Evolutionary conservation across 2,329 filamentous ascomycete species (phyloP).

Genomic region (Colletotrichum sojae): DNA sequence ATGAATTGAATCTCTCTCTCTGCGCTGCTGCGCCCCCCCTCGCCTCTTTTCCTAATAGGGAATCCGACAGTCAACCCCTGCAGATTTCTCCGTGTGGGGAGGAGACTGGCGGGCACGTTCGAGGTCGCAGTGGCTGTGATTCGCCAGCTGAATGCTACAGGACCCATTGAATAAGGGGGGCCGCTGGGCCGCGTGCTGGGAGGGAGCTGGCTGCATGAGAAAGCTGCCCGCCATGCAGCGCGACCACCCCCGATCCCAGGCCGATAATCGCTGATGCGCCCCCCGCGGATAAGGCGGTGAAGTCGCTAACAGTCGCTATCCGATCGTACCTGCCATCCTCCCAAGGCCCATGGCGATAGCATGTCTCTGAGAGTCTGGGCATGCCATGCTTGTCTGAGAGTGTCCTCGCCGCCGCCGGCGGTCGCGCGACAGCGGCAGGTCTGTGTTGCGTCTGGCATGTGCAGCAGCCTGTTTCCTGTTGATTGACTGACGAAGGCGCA

Average conservation of each 20-base stretch:
- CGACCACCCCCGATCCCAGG: slow-evolving; percentile 18
- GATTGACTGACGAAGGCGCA: slow-evolving; percentile 23
- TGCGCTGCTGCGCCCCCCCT: not conserved
- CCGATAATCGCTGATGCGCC: slow-evolving; percentile 25
- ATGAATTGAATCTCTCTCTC: slow-evolving; percentile 14
- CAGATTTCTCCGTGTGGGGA: slow-evolving; percentile 41
- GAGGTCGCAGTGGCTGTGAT: slow-evolving; percentile 26
- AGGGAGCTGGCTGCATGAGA: slow-evolving; percentile 32
- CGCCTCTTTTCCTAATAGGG: slow-evolving; percentile 28
- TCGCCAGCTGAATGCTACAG: slow-evolving; percentile 2
- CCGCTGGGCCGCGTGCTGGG: slow-evolving; percentile 2
- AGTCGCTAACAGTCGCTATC: slow-evolving; percentile 23
- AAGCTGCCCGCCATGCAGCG: slow-evolving; percentile 24
- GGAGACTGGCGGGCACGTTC: slow-evolving; percentile 22
- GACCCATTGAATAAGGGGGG: slow-evolving; percentile 7
- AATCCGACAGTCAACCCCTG: slow-evolving; percentile 38
- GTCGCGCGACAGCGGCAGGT: slow-evolving; percentile 19
- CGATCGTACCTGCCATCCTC: not conserved
- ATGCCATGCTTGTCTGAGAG: slow-evolving; percentile 30
- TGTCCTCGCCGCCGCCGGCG: not conserved
- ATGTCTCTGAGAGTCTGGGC: slow-evolving; percentile 15
- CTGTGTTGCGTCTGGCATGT: slow-evolving; percentile 38
- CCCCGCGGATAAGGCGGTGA: slow-evolving; percentile 8
- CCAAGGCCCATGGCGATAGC: not conserved
- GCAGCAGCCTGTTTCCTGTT: slow-evolving; percentile 34